Evolutionary conservation across 345 rosid species (phyloP).

Genomic region (Brassica incana): DNA sequence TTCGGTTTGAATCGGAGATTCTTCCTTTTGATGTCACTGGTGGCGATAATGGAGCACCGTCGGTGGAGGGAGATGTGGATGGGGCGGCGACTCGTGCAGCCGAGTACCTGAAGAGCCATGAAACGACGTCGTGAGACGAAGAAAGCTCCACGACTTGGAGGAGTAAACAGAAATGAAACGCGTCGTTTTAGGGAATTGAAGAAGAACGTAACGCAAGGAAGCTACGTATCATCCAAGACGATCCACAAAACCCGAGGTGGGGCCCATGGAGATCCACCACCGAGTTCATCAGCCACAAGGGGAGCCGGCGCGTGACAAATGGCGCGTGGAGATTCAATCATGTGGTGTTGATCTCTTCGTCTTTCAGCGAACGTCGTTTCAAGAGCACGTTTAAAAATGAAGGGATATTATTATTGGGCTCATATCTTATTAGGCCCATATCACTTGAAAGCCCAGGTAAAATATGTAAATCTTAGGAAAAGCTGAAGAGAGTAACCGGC

Average conservation of each 20-base stretch:
- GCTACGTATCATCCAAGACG: slow-evolving; percentile 28
- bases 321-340: slow-evolving; percentile 19
- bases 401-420: too few relatives aligned
- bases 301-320: slow-evolving; percentile 31
- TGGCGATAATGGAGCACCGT: background rate
- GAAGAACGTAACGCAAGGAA: slow-evolving; percentile 25
- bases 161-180: background rate
- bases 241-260: slow-evolving; percentile 20
- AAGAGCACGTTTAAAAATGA: too few relatives aligned
- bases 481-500: too few relatives aligned
- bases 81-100: slow-evolving; percentile 43
- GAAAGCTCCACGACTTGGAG: slow-evolving; percentile 9
- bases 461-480: too few relatives aligned
- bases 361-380: too few relatives aligned
- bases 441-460: too few relatives aligned
- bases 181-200: slow-evolving; percentile 18
- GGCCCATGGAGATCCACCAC: slow-evolving; percentile 35
- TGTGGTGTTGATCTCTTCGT: background rate
- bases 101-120: slow-evolving; percentile 56
- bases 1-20: slow-evolving; percentile 36
- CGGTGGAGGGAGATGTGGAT: slow-evolving; percentile 41
- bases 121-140: slow-evolving; percentile 17
- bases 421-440: too few relatives aligned
- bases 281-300: slow-evolving; percentile 36
- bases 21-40: slow-evolving; percentile 17